Conservation (phyloP, 345 rosid species). For the Schrenkiella parvula region DNA sequence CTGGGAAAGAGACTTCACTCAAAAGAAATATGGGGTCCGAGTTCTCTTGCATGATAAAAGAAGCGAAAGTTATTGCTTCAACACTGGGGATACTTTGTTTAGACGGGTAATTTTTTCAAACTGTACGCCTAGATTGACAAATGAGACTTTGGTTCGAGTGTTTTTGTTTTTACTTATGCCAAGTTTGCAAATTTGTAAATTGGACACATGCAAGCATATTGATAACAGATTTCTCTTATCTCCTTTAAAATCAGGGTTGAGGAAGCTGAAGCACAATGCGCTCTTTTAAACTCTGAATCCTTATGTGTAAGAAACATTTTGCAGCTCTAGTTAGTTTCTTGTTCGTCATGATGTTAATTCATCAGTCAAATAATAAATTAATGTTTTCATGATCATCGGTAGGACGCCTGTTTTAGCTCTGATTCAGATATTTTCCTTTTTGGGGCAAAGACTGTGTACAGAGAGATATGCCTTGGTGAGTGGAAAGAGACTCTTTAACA, state of each 20-base stretch:
- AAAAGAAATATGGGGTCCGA: slow-evolving; percentile 87
- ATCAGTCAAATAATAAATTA: neutral
- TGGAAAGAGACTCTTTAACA: slow-evolving; percentile 3
- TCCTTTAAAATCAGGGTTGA: slow-evolving; percentile 52
- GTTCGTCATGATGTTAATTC: slow-evolving; percentile 2
- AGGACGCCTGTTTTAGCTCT: slow-evolving; percentile 94
- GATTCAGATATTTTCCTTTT: slow-evolving; percentile 95
- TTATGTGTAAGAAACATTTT: slow-evolving; percentile 62
- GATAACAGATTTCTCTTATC: neutral
- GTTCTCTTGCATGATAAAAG: slow-evolving; percentile 84
- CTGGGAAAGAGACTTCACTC: slow-evolving; percentile 50
- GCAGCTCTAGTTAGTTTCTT: slow-evolving; percentile 1
- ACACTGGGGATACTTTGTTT: slow-evolving; percentile 86
- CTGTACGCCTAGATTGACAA: neutral
- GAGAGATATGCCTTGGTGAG: slow-evolving; percentile 87
- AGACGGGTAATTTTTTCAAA: slow-evolving; percentile 58
- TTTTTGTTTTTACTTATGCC: neutral
- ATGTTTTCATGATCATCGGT: slow-evolving; percentile 20
- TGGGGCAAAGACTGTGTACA: slow-evolving; percentile 88
- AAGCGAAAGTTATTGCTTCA: slow-evolving; percentile 71
- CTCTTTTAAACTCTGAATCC: slow-evolving; percentile 71
- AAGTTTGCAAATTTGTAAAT: neutral
- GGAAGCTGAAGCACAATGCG: slow-evolving; percentile 97
- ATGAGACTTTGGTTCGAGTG: neutral
- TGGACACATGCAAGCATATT: neutral